phyloP scores from a whole-genome alignment of 2,329 filamentous ascomycete genomes.

The Cladobotryum mycophilum region DNA sequence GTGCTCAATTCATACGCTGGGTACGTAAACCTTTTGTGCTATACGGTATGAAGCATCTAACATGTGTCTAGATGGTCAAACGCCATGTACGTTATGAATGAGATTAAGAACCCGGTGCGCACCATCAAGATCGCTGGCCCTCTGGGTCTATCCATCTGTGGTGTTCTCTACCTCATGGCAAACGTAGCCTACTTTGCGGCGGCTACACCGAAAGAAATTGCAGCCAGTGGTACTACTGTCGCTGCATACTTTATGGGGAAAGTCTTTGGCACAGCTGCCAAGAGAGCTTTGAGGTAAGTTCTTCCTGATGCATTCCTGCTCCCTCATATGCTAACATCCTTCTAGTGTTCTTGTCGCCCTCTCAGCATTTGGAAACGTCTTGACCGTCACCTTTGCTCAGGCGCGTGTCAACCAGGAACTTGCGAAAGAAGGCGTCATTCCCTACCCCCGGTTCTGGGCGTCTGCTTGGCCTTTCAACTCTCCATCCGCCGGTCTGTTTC shows the following conservation, averaged over 20 bases:
- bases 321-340: background rate
- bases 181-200: conserved; percentile 15
- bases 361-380: conserved; percentile 14
- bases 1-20: conserved; percentile 14
- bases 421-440: conserved; percentile 15
- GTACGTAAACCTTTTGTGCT: background rate
- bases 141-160: conserved; percentile 14
- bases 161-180: conserved; percentile 13
- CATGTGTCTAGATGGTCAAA: conserved; percentile 11
- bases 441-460: conserved; percentile 14
- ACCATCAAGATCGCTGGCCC: conserved; percentile 15
- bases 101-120: conserved; percentile 14
- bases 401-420: conserved; percentile 16
- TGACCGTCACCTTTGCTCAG: conserved; percentile 15
- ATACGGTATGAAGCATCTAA: background rate
- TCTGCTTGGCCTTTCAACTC: conserved; percentile 15
- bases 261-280: conserved; percentile 13
- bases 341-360: conserved; percentile 14
- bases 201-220: conserved; percentile 12
- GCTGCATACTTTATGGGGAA: conserved; percentile 16
- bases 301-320: too few relatives aligned
- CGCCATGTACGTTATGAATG: conserved; percentile 16
- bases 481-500: conserved; percentile 11
- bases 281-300: conserved; percentile 12
- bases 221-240: conserved; percentile 14